phyloP scores from a whole-genome alignment of 371 early-diverging fungal genomes.

The Mortierella sp. region DNA sequence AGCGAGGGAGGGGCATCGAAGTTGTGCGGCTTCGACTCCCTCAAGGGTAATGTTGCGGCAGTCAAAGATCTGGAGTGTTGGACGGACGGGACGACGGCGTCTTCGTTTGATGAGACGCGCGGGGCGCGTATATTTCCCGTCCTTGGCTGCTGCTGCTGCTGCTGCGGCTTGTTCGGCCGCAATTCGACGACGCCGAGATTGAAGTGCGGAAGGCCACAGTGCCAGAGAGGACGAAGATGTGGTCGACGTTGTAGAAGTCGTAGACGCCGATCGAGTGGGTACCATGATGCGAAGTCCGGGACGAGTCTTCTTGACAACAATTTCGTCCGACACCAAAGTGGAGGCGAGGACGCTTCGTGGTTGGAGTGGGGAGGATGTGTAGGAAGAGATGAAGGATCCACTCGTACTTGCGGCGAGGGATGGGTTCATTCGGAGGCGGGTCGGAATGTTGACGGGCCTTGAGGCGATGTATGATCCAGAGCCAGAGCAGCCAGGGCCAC shows the following conservation, averaged over 20 bases:
- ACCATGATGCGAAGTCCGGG: conserved; percentile 39
- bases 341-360: conserved; percentile 50
- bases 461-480: conserved; percentile 20
- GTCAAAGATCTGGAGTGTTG: conserved; percentile 53
- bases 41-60: conserved; percentile 54
- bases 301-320: conserved; percentile 51
- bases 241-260: conserved; percentile 21
- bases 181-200: conserved; percentile 11
- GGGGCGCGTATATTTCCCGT: not conserved
- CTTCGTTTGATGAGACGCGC: not conserved
- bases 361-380: conserved; percentile 48
- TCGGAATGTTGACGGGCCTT: conserved; percentile 42
- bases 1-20: conserved; percentile 26
- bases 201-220: conserved; percentile 23
- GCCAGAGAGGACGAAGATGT: conserved; percentile 26
- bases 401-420: conserved; percentile 16
- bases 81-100: conserved; percentile 15
- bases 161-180: conserved; percentile 3
- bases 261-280: conserved; percentile 31
- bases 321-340: conserved; percentile 42
- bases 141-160: not conserved
- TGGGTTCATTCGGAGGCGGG: conserved; percentile 27
- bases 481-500: not conserved
- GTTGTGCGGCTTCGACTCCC: conserved; percentile 45
- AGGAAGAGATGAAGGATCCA: conserved; percentile 18